phyloP scores from a whole-genome alignment of 768 basidiomycete species.

The Clavulina sp. region DNA sequence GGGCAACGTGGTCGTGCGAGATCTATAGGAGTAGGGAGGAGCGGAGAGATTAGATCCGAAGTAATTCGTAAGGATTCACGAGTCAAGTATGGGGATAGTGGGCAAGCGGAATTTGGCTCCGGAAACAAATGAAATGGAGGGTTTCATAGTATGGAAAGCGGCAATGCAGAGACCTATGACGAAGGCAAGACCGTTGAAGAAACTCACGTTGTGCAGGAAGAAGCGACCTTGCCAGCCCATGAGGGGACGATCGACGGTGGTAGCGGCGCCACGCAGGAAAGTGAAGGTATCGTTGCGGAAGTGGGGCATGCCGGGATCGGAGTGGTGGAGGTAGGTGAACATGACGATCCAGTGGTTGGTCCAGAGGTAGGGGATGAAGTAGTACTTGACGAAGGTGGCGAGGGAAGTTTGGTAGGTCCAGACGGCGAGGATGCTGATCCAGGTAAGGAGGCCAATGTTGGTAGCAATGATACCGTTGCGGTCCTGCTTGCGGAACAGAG shows the following conservation, averaged over 20 bases:
- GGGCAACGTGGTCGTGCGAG: constrained; percentile 82
- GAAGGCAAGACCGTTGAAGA: constrained; percentile 53
- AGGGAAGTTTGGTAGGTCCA: constrained; percentile 49
- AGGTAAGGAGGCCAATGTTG: constrained; percentile 61
- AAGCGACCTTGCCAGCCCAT: constrained; percentile 33
- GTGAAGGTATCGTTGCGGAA: constrained; percentile 81
- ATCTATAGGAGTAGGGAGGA: constrained; percentile 31
- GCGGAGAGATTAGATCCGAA: not conserved
- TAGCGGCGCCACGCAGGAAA: constrained; percentile 82
- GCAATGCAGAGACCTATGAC: constrained; percentile 76
- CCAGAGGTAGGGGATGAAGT: constrained; percentile 84
- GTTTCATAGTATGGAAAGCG: constrained; percentile 86
- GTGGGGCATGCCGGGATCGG: constrained; percentile 86
- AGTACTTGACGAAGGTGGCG: constrained; percentile 54
- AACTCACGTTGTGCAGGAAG: constrained; percentile 3
- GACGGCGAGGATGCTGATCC: constrained; percentile 40
- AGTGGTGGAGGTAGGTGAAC: constrained; percentile 97
- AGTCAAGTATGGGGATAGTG: too few relatives aligned
- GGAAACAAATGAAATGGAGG: constrained; percentile 77
- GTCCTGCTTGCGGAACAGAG: constrained; percentile 79
- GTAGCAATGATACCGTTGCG: constrained; percentile 58
- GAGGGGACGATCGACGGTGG: constrained; percentile 73
- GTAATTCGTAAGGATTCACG: constrained; percentile 40
- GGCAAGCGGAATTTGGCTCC: constrained; percentile 98
- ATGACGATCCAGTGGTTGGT: constrained; percentile 57